Evolutionary conservation across 495 filamentous ascomycete genomes (phyloP).

Genomic region (Penicillium paradoxum): DNA sequence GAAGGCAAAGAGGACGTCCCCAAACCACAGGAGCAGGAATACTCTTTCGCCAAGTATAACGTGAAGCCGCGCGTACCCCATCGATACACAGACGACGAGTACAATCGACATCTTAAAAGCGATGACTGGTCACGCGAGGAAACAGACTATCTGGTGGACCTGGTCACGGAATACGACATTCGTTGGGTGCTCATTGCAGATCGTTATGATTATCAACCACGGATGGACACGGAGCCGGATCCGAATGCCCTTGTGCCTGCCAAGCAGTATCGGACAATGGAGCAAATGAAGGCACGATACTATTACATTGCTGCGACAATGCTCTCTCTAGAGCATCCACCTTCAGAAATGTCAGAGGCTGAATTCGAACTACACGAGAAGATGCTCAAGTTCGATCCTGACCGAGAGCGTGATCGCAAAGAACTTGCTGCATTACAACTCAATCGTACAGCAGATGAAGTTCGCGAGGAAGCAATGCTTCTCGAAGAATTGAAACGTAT

Average conservation of each 20-base stretch:
- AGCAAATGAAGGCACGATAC: conserved; percentile 88
- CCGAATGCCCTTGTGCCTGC: conserved; percentile 37
- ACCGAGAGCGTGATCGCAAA: conserved; percentile 72
- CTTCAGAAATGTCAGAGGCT: conserved; percentile 75
- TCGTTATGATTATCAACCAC: conserved; percentile 74
- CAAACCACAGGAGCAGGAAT: conserved; percentile 30
- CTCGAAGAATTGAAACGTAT: conserved; percentile 88
- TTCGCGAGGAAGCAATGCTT: conserved; percentile 83
- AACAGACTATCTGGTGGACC: conserved; percentile 79
- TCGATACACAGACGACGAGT: conserved; percentile 77
- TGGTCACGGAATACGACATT: conserved; percentile 71
- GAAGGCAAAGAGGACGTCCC: conserved; percentile 32
- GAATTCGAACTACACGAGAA: conserved; percentile 78
- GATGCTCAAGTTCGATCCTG: conserved; percentile 78
- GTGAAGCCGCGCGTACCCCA: conserved; percentile 65
- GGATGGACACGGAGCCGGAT: conserved; percentile 34
- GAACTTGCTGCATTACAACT: conserved; percentile 75
- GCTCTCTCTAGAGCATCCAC: conserved; percentile 77
- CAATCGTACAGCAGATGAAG: conserved; percentile 75
- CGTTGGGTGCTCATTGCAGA: conserved; percentile 92
- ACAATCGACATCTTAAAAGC: conserved; percentile 65
- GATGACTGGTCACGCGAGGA: conserved; percentile 84
- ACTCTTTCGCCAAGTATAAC: conserved; percentile 75
- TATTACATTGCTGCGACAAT: conserved; percentile 80
- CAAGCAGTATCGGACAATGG: conserved; percentile 59